Conservation (phyloP, 129 eudicot genomes). For the Arctium lappa region DNA sequence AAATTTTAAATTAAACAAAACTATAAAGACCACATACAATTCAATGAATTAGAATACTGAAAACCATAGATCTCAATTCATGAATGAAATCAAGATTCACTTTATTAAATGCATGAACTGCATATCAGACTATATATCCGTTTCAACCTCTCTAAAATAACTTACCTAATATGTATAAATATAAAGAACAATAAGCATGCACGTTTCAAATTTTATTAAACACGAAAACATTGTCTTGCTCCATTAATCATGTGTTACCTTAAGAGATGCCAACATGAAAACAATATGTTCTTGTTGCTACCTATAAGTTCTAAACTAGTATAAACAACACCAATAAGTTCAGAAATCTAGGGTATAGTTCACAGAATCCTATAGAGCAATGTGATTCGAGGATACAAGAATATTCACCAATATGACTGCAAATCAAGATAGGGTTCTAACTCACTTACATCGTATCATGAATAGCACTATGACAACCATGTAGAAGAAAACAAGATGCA, state of each 20-base stretch:
- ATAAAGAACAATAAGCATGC: not conserved
- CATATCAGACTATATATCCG: not conserved
- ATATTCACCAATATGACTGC: not conserved
- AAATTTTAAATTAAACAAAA: not conserved
- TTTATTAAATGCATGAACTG: not conserved
- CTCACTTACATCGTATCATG: not conserved
- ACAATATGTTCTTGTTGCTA: not conserved
- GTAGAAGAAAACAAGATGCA: not conserved
- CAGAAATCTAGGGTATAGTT: not conserved
- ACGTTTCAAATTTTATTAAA: not conserved
- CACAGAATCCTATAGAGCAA: not conserved
- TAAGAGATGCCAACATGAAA: not conserved
- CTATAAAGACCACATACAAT: not conserved
- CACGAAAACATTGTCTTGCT: not conserved
- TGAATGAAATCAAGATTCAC: not conserved
- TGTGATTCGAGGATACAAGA: not conserved
- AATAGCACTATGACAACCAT: not conserved
- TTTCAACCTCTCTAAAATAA: constrained; percentile 2
- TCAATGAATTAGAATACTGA: not conserved
- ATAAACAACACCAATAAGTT: not conserved
- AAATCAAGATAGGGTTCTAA: not conserved
- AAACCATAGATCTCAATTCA: not conserved
- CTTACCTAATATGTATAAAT: not conserved
- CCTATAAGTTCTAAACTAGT: not conserved
- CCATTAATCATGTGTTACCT: not conserved